These are phyloP conservation scores for Wickerhamomyces queroliae DNA, from an alignment of 805 yeast species.

Conservation along the genomic window DNA sequence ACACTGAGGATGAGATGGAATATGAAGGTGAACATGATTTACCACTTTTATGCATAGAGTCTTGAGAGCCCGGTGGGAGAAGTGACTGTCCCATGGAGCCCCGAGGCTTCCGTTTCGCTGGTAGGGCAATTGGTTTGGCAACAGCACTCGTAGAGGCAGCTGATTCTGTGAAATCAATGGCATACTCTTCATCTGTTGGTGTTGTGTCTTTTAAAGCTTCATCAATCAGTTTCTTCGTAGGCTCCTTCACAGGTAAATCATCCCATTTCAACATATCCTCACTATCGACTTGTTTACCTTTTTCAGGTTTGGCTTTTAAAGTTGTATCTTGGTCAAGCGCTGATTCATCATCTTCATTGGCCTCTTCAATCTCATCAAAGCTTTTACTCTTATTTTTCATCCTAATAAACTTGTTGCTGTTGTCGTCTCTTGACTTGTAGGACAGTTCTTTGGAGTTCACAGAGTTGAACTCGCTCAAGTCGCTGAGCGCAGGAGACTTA, in stretches of 20 bases:
- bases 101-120: slow-evolving; percentile 11
- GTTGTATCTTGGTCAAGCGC: neutral
- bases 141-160: neutral
- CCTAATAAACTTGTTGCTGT: slow-evolving; percentile 12
- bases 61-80: slow-evolving; percentile 10
- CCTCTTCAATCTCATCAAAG: slow-evolving; percentile 2
- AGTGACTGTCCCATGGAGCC: slow-evolving; percentile 22
- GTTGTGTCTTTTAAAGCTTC: slow-evolving; percentile 2
- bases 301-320: neutral
- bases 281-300: slow-evolving; percentile 6
- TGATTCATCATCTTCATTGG: slow-evolving; percentile 17
- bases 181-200: slow-evolving; percentile 18
- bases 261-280: slow-evolving; percentile 19
- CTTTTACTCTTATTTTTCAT: slow-evolving; percentile 6
- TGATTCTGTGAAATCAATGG: slow-evolving; percentile 11
- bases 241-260: neutral
- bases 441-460: slow-evolving; percentile 3
- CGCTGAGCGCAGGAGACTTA: slow-evolving; percentile 22
- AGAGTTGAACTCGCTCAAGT: slow-evolving; percentile 19
- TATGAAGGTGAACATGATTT: slow-evolving; percentile 7
- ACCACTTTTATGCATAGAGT: neutral
- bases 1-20: slow-evolving; percentile 3
- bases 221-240: neutral
- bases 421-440: slow-evolving; percentile 7
- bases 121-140: slow-evolving; percentile 13